Percentiles rank a stretch among this genome's conserved stretches.
Evolutionary conservation across 306 rosid genomes (phyloP).

Genomic region (Betula pendula): DNA sequence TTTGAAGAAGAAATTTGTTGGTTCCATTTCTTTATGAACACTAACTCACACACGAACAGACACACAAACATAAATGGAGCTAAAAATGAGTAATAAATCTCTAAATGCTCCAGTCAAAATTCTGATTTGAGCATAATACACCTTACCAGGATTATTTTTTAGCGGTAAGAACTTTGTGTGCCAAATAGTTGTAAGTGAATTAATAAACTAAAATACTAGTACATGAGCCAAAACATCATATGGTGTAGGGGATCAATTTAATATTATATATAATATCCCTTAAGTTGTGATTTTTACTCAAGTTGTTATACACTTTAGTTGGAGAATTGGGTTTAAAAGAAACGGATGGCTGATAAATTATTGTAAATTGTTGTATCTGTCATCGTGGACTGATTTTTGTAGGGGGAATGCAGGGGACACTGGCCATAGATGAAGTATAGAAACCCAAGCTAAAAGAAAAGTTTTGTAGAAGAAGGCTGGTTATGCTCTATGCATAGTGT

Average conservation of each 20-base stretch:
- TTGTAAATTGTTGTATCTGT: not conserved
- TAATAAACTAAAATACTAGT: not conserved
- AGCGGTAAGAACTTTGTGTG: not conserved
- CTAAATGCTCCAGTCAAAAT: not conserved
- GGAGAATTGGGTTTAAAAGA: not conserved
- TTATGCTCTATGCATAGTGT: not conserved
- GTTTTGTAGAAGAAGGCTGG: not conserved
- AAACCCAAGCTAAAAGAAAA: no score
- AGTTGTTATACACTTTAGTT: no score
- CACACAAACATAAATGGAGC: not conserved
- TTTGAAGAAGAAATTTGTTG: not conserved
- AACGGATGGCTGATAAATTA: not conserved
- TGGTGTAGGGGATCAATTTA: no score
- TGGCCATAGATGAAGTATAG: no score
- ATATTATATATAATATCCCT: not conserved
- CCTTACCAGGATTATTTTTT: not conserved
- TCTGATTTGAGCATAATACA: no score
- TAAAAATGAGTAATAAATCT: not conserved
- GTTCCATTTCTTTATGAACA: not conserved
- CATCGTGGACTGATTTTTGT: not conserved
- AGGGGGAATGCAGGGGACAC: not conserved
- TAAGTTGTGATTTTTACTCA: no score
- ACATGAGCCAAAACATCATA: not conserved
- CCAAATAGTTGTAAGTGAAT: not conserved
- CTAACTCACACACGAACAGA: not conserved